Evolutionary conservation across 345 rosid species (phyloP), one percentile per base, ranked within the genome.

Genomic region (Carallia pectinifolia): DNA sequence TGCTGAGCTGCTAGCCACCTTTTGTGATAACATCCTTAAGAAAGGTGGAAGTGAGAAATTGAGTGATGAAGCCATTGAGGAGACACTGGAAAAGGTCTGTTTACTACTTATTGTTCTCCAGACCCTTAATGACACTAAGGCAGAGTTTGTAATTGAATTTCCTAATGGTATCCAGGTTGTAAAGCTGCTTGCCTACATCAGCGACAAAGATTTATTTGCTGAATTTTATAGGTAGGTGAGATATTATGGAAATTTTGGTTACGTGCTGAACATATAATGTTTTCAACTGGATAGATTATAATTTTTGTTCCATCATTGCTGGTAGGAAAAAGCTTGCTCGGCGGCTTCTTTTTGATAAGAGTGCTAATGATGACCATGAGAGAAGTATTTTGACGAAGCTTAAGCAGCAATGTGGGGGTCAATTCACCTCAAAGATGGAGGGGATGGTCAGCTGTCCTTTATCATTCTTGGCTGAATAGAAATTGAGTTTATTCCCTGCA

Each of bases 321-420:
- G 34, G 39, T 74, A 79, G 93, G 87, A 86, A 85, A 67, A 86
- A 86, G 72, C 81, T 86, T 77, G 81, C 81, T 4, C 73, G 81
- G 4, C 74, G 87, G n/a, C 87, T 85, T 19, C 74, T 77, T 37
- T 77, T 77, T 67, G 81, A 77, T 48, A 69, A 69, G 70, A 77
- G 81, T 61, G 81, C 81, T 7, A 77, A 77, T 72, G 81, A 77
- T 36, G 81, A 77, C 13, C 81, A 77, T 13, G 81, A 77, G 67
- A 64, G 77, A 61, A 77, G 81, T 34, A 77, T 77, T 61, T 65
- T 77, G 63, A 77, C 81, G 27, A 77, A 77, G 74, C 71, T 77
- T 62, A 77, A 77, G 74, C 88, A 80, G 66, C 90, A 84, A 62
- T 84, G 79, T 75, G 92, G 90, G 69, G 85, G 85, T 44, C 87